A percentile compares a stretch with the other conserved stretches of the same genome.
These are phyloP conservation scores for Royoungia palumana DNA, from an alignment of 768 basidiomycete species.

Conservation along the genomic window DNA sequence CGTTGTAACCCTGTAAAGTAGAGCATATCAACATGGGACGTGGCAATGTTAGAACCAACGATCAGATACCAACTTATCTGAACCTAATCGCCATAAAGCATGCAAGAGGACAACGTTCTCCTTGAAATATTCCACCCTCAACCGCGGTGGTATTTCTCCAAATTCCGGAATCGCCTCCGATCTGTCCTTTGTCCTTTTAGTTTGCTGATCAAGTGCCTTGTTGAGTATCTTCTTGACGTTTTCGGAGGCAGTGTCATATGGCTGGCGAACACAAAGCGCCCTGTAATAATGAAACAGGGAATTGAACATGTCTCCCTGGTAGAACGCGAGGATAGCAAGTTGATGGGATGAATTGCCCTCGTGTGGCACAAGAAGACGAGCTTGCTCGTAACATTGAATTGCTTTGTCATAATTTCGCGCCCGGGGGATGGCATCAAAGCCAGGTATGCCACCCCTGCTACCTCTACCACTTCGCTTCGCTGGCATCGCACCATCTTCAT, in stretches of 20 bases:
- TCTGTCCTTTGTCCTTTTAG: slow-evolving; percentile 41
- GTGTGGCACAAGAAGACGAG: slow-evolving; percentile 73
- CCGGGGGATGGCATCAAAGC: slow-evolving; percentile 47
- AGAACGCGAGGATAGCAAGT: slow-evolving; percentile 87
- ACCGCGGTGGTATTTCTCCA: slow-evolving; percentile 41
- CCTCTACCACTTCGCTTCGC: slow-evolving; percentile 42
- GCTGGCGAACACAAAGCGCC: slow-evolving; percentile 79
- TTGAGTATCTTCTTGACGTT: slow-evolving; percentile 74
- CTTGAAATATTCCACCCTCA: slow-evolving; percentile 64
- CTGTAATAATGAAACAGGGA: slow-evolving; percentile 87
- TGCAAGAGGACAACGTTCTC: slow-evolving; percentile 74
- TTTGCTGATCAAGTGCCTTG: slow-evolving; percentile 63
- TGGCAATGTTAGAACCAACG: not conserved
- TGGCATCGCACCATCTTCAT: slow-evolving; percentile 49
- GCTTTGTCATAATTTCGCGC: slow-evolving; percentile 72
- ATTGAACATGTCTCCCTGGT: slow-evolving; percentile 76
- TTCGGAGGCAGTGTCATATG: slow-evolving; percentile 84
- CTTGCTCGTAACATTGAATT: slow-evolving; percentile 80
- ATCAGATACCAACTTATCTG: slow-evolving; percentile 50
- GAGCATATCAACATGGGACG: slow-evolving; percentile 2
- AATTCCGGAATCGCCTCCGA: slow-evolving; percentile 30
- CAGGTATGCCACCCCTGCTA: slow-evolving; percentile 45
- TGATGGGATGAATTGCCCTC: slow-evolving; percentile 97
- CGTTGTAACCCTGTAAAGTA: slow-evolving; percentile 33
- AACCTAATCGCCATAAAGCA: slow-evolving; percentile 59